phyloP scores from a whole-genome alignment of 2,329 filamentous ascomycete species.

The Tolypocladium tundrense region DNA sequence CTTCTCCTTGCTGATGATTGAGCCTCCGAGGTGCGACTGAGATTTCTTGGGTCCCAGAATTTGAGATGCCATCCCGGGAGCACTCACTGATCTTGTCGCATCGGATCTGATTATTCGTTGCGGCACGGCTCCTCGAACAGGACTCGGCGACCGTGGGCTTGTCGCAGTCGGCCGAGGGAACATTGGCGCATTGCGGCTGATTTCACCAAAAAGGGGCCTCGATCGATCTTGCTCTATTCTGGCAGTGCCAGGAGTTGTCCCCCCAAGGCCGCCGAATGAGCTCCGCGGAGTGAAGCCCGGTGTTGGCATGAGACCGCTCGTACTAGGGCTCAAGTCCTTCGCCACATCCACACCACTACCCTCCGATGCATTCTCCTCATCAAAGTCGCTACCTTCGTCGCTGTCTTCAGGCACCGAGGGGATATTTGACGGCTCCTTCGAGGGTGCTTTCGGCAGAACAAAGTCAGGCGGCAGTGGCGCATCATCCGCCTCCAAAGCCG shows the following conservation, averaged over 20 bases:
- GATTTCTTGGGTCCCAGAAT: conserved; percentile 32
- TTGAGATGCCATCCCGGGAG: conserved; percentile 48
- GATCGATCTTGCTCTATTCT: conserved; percentile 32
- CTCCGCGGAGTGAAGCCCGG: conserved; percentile 46
- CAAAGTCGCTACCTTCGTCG: conserved; percentile 25
- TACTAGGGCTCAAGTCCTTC: conserved; percentile 50
- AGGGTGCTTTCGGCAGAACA: conserved; percentile 18
- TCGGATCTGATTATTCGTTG: conserved; percentile 38
- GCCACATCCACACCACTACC: conserved; percentile 55
- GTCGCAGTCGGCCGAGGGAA: conserved; percentile 43
- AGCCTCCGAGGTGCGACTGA: conserved; percentile 24
- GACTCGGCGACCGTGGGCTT: conserved; percentile 66
- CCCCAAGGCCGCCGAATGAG: conserved; percentile 44
- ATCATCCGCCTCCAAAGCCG: conserved; percentile 19
- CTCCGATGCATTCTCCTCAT: conserved; percentile 39
- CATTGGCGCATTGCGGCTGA: conserved; percentile 37
- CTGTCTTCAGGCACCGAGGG: conserved; percentile 30
- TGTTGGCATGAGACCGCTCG: conserved; percentile 32
- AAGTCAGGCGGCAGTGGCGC: conserved; percentile 31
- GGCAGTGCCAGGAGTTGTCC: conserved; percentile 18
- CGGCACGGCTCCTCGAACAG: conserved; percentile 50
- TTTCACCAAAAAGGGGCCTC: conserved; percentile 43
- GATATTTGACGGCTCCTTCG: conserved; percentile 18
- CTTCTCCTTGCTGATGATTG: conserved; percentile 27
- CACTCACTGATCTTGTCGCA: conserved; percentile 46